These are phyloP conservation scores for Phytophthora boehmeriae DNA, from an alignment of 352 stramenopile genomes.

Conservation along the genomic window DNA sequence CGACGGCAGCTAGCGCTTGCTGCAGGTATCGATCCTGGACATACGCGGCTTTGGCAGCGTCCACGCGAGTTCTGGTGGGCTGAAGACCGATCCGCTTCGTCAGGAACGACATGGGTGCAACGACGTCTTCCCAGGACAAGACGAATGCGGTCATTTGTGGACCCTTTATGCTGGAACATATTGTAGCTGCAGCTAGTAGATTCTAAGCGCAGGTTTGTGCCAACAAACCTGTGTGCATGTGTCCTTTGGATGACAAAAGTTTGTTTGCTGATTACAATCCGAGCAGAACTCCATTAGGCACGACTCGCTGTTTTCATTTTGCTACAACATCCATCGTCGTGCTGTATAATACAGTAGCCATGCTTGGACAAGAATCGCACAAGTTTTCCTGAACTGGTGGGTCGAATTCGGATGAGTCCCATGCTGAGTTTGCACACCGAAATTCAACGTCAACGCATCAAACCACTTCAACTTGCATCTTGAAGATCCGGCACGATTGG, in stretches of 20 bases:
- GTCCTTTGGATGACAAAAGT: too few relatives aligned
- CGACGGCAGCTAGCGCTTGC: conserved; percentile 52
- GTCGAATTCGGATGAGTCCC: background rate
- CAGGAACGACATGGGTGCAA: conserved; percentile 54
- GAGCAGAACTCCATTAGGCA: too few relatives aligned
- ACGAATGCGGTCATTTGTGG: conserved; percentile 36
- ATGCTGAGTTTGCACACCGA: background rate
- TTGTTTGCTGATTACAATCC: too few relatives aligned
- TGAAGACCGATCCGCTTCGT: conserved; percentile 46
- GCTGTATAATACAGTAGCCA: too few relatives aligned
- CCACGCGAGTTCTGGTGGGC: conserved; percentile 36
- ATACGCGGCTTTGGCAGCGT: conserved; percentile 33
- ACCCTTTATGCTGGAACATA: background rate
- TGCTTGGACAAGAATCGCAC: background rate
- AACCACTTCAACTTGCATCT: background rate
- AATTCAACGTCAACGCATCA: conserved; percentile 1
- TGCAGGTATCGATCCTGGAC: conserved; percentile 53
- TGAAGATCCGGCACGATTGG: background rate
- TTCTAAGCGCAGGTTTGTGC: too few relatives aligned
- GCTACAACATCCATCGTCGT: too few relatives aligned
- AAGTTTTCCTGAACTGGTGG: too few relatives aligned
- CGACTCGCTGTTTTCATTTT: too few relatives aligned
- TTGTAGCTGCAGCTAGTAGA: too few relatives aligned
- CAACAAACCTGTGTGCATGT: too few relatives aligned
- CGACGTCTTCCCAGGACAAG: conserved; percentile 65